Base-by-base conservation (phyloP, 768 basidiomycete species). In the Lactifluus piperatus region DNA sequence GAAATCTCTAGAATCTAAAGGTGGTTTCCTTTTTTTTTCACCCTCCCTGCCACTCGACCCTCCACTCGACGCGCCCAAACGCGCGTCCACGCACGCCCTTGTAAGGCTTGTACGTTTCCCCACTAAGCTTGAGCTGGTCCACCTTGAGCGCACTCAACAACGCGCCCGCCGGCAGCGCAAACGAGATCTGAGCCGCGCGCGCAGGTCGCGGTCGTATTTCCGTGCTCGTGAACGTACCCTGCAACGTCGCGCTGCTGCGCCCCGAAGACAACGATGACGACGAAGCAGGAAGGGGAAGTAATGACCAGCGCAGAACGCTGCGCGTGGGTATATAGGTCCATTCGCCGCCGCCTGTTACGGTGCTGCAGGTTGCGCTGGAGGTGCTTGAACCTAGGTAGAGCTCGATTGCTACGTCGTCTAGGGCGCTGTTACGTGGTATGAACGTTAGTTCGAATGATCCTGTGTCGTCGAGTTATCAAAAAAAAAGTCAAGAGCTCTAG, bases 41-140 rank as follows among this genome's bases (percentile, higher is more conserved):
- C 29, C 30, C 45, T 7, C 44, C 51, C 26, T 54, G 47, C 64
- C 64, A 65, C 13, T 65, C 62, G 11, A 63, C 64, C 54, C 80
- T 67, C 70, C 77, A 91, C 70, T 92, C 91, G 4, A 91, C 75
- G 54, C 80, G 78, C 1, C 86, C 88, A n/a, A 74, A 69, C 32
- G 81, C 80, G 43, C 78, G 75, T 46, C 84, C 82, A 67, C 92
- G 76, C 51, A 97, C 86, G 16, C 94, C 94, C 71, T 94, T 95
- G 74, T 88, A 97, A 10, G 89, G 88, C 71, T 94, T 95, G 71
- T 94, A 94, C 11, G 71, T 72, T 69, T 94, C 91, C 13, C 87
- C 85, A 2, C 77, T 84, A 27, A 91, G 74, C 71, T 84, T 91
- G 45, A 95, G 79, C 65, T 93, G 88, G 59, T 94, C 90, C 4